A percentile compares a stretch with the other conserved stretches of the same genome.
Evolutionary conservation across 768 basidiomycete genomes (phyloP).

Genomic region (Kwoniella mangroviensis): DNA sequence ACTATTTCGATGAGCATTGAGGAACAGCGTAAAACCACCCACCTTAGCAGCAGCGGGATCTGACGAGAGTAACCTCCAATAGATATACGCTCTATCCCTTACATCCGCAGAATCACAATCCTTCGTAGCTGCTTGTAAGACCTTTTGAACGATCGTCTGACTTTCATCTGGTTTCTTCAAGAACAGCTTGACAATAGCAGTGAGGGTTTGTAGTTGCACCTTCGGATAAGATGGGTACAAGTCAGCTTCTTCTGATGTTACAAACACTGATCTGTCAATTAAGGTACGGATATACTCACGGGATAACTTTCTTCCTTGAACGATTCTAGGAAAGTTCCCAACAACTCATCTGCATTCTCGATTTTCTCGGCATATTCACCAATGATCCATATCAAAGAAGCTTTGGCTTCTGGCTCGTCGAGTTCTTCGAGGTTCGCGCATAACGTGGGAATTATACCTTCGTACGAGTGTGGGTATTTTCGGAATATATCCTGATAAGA

Average conservation of each 20-base stretch:
- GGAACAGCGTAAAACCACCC: constrained; percentile 25
- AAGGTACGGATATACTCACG: constrained; percentile 60
- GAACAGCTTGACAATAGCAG: constrained; percentile 95
- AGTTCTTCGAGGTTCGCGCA: constrained; percentile 95
- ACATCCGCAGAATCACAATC: constrained; percentile 97
- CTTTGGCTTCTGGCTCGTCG: constrained; percentile 97
- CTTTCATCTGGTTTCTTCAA: constrained; percentile 91
- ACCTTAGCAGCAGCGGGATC: constrained; percentile 96
- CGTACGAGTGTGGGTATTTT: constrained; percentile 93
- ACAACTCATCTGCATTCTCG: constrained; percentile 91
- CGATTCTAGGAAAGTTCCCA: constrained; percentile 85
- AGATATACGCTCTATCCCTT: constrained; percentile 94
- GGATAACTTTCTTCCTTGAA: constrained; percentile 94
- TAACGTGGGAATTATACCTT: constrained; percentile 92
- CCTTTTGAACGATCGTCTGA: constrained; percentile 88
- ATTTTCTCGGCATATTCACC: constrained; percentile 98
- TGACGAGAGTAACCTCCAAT: constrained; percentile 92
- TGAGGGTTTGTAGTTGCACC: constrained; percentile 67
- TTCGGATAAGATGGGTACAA: constrained; percentile 55
- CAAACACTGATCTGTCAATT: not conserved
- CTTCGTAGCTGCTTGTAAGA: constrained; percentile 91
- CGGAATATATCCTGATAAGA: constrained; percentile 86
- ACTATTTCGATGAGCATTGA: not conserved
- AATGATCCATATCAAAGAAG: constrained; percentile 98
- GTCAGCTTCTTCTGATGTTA: not conserved